phyloP scores from a whole-genome alignment of 495 filamentous ascomycete genomes.

The Daldinia bambusicola region DNA sequence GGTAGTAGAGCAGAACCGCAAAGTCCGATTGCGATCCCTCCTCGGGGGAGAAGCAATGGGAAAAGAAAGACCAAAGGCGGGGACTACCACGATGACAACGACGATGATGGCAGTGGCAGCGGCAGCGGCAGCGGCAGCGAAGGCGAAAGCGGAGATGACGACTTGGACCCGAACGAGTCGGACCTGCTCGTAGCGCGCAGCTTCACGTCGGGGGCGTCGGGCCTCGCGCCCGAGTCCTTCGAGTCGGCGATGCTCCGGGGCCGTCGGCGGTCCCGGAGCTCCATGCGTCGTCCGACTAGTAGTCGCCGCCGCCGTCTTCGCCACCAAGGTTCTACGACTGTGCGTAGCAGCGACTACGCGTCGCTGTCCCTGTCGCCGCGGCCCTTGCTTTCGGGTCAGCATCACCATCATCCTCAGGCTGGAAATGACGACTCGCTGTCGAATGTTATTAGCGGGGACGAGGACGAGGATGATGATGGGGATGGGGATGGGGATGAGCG shows the following conservation, averaged over 20 bases:
- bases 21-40: slow-evolving; percentile 24
- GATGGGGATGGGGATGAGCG: neutral
- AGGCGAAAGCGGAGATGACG: slow-evolving; percentile 5
- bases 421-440: neutral
- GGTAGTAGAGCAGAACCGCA: slow-evolving; percentile 5
- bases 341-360: too few relatives aligned
- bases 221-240: slow-evolving; percentile 55
- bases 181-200: slow-evolving; percentile 55
- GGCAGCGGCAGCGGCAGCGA: neutral
- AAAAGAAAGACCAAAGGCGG: neutral
- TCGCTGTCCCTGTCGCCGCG: slow-evolving; percentile 25
- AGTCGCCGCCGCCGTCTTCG: too few relatives aligned
- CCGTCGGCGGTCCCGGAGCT: slow-evolving; percentile 36
- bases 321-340: too few relatives aligned
- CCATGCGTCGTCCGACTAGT: neutral
- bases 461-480: slow-evolving; percentile 24
- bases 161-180: slow-evolving; percentile 55
- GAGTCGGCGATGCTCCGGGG: slow-evolving; percentile 54
- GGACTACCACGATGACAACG: slow-evolving; percentile 3
- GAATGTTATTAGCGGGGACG: neutral
- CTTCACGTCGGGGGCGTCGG: slow-evolving; percentile 46
- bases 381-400: slow-evolving; percentile 1
- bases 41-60: neutral
- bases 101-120: slow-evolving; percentile 19
- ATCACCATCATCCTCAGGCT: neutral